These are phyloP conservation scores for Pseudognaphalium luteoalbum DNA, from an alignment of 129 eudicot genomes.

Conservation along the genomic window DNA sequence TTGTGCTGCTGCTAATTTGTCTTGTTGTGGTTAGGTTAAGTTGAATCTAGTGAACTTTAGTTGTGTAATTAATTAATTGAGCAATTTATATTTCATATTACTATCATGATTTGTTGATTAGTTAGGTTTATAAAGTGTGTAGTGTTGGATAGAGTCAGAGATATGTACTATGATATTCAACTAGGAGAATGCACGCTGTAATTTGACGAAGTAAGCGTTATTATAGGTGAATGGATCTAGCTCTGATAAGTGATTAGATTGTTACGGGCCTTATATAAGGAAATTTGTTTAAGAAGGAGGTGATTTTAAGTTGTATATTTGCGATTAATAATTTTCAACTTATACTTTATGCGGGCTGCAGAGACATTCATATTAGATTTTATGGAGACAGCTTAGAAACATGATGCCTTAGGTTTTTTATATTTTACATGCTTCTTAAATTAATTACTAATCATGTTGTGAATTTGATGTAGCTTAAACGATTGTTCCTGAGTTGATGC, in stretches of 20 bases:
- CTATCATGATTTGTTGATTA: neutral
- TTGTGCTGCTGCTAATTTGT: constrained; percentile 18
- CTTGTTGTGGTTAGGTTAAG: constrained; percentile 13
- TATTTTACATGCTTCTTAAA: neutral
- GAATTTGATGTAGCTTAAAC: neutral
- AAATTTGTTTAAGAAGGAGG: constrained; percentile 1
- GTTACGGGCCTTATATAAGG: neutral
- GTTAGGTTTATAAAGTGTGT: neutral
- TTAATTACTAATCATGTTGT: neutral
- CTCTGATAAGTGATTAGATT: neutral
- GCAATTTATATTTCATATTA: neutral
- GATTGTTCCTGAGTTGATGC: neutral
- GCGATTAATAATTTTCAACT: neutral
- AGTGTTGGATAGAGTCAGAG: constrained; percentile 5
- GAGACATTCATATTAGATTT: neutral
- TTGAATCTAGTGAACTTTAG: constrained; percentile 21
- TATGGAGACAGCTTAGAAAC: neutral
- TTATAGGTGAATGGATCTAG: constrained; percentile 23
- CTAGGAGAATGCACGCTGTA: neutral
- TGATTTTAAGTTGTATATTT: neutral
- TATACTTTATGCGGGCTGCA: constrained; percentile 4
- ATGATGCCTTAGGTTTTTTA: neutral
- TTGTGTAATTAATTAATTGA: neutral
- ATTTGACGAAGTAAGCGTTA: constrained; percentile 11
- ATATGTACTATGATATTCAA: neutral